Evolutionary conservation across 352 stramenopile species (phyloP), one percentile per base, ranked within the genome.

Genomic region (Phytophthora tubulina): DNA sequence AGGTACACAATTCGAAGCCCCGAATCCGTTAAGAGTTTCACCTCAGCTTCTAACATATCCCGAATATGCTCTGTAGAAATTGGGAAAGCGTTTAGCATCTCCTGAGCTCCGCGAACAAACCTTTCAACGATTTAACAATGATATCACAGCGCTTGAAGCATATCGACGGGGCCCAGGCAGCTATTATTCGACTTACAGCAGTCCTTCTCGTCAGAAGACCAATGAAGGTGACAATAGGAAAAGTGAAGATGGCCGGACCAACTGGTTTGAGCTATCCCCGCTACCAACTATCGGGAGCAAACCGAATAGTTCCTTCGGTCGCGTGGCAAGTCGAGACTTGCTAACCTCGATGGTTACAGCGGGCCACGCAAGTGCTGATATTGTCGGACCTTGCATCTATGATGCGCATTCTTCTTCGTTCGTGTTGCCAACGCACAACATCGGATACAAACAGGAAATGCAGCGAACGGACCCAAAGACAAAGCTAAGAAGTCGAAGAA

Each of bases 311-410:
- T 80, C 68, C 6, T 86, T 86, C 33, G 79, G 79, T 4, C 59
- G 60, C 30, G 69, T 78, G 3, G 61, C 72, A 30, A 75, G 69
- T 57, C 80, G 81, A 21, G 81, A 92, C 13, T 58, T 90, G 48
- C 54, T 86, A 41, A 74, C 54, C 17, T 90, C 82, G 8, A 86
- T 92, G 82, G 45, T 71, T 15, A 31, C 66, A 27, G 84, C 84
- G 0, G 84, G 82, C 4, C 81, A 90, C 50, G 33, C 80, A 36
- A 86, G 65, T 59, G 63, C 68, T 0, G 56, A 79, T 4, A 68
- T 53, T 2, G 73, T 89, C 31, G 75, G 62, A 8, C 74, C 75
- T 39, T 73, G 78, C 6, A 60, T 80, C 6, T 82, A 87, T 60
- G 72, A 85, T 35, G 69, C 71, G 6, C 54, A 45, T 62, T 66